These are phyloP conservation scores for Verticillium dahliae DNA, from an alignment of 2,329 filamentous ascomycete genomes.

Conservation along the genomic window DNA sequence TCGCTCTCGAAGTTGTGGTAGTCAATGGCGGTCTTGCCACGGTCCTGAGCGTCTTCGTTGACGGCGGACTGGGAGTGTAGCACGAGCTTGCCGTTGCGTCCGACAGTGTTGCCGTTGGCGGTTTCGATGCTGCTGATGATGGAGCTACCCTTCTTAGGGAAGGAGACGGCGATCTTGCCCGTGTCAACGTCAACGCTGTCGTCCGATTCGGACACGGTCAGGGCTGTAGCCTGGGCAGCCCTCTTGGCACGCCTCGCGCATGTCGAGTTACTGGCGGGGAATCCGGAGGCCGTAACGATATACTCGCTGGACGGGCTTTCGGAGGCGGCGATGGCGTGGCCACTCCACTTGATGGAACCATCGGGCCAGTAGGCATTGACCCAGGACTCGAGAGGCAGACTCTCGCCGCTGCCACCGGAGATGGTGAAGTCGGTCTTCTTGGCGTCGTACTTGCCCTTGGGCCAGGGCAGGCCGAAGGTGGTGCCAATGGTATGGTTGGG, in stretches of 20 bases:
- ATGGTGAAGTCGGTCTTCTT: constrained; percentile 29
- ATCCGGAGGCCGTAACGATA: constrained; percentile 18
- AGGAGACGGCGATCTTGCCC: constrained; percentile 33
- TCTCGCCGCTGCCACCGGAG: constrained; percentile 13
- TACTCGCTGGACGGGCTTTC: constrained; percentile 34
- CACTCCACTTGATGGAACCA: constrained; percentile 56
- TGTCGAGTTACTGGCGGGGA: constrained; percentile 23
- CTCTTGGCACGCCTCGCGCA: neutral
- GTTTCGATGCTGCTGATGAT: constrained; percentile 33
- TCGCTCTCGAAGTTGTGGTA: constrained; percentile 41
- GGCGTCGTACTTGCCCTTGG: constrained; percentile 28
- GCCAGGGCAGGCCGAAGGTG: constrained; percentile 38
- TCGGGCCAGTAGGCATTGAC: constrained; percentile 53
- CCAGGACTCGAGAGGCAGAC: constrained; percentile 40
- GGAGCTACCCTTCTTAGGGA: constrained; percentile 33
- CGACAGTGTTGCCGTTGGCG: constrained; percentile 32
- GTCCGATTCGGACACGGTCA: constrained; percentile 9
- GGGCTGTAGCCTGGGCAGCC: constrained; percentile 13
- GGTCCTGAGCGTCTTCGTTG: constrained; percentile 29
- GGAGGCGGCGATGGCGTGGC: constrained; percentile 43
- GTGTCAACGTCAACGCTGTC: constrained; percentile 32
- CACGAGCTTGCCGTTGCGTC: constrained; percentile 41
- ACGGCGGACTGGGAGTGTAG: constrained; percentile 44
- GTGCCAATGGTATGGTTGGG: constrained; percentile 26
- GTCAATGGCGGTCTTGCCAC: constrained; percentile 25